Evolutionary conservation across 768 basidiomycete genomes (phyloP), one percentile per base, ranked within the genome.

Genomic region (Mycena vitilis): DNA sequence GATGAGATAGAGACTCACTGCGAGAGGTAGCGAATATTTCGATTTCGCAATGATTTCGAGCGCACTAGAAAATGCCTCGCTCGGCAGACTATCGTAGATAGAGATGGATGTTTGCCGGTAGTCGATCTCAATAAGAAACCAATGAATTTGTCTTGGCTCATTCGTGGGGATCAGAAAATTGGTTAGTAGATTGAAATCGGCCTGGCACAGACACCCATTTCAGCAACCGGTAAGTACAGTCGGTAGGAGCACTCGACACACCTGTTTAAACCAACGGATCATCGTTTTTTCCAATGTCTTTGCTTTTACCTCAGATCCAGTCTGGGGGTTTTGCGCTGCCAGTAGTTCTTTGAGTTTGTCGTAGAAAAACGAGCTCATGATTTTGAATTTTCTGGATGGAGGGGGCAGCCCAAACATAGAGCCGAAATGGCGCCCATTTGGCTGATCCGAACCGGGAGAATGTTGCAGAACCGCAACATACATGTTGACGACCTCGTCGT

Each of bases 401-500:
- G 15, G 45, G 9, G 44, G n/a, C 1, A 55, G 53, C 18, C 45
- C 34, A 8, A 64, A 57, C 2, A 47, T 5, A 8, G 42, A 16
- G 5, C 53, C 63, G 22, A 47, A 38, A 30, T 64, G 45, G 9
- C 4, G 6, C 10, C 20, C 2, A 9, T 16, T 11, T 8, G 15
- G 16, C n/a, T 48, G 47, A 8, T 8, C 16, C 13, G 13, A 2
- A 4, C 22, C 9, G 5, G n/a, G 12, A 2, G 45, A 10, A 20
- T 25, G 37, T 12, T 30, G 36, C 22, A 56, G 18, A 12, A 49
- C 34, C 7, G 63, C 54, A 5, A 49, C 47, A 40, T 23, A 64
- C 8, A 64, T 56, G 15, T 64, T 64, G 5, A 64, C 48, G 36
- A 47, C 13, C 30, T 64, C 63, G 30, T 64, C 54, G 18, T 64